A percentile compares a stretch with the other conserved stretches of the same genome.
Conservation (phyloP, 345 rosid genomes). For the Gossypium anomalum region DNA sequence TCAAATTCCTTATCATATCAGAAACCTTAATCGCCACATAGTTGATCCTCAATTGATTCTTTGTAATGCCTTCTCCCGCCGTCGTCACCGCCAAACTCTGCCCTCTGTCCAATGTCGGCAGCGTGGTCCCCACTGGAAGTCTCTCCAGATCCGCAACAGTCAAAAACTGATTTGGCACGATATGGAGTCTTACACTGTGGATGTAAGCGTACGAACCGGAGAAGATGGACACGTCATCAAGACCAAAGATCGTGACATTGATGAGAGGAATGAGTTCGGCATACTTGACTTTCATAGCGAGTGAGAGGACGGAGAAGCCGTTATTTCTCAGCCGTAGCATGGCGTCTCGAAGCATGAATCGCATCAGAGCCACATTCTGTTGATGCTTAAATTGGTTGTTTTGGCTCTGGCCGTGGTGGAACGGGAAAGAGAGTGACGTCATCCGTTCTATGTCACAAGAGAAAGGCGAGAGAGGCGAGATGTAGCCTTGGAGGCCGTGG, state of each 20-base stretch:
- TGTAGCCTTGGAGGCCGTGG: constrained; percentile 60
- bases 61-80: constrained; percentile 17
- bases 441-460: constrained; percentile 56
- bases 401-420: constrained; percentile 14
- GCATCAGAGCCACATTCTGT: constrained; percentile 39
- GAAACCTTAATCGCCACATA: constrained; percentile 47
- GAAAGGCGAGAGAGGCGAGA: constrained; percentile 55
- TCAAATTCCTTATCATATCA: constrained; percentile 45
- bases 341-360: constrained; percentile 57
- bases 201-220: constrained; percentile 45
- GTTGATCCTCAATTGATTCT: constrained; percentile 45
- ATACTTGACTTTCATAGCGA: constrained; percentile 51
- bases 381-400: constrained; percentile 7
- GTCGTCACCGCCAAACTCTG: constrained; percentile 37
- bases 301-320: constrained; percentile 52
- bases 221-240: constrained; percentile 55
- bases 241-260: constrained; percentile 54
- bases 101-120: constrained; percentile 36
- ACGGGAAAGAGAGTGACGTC: constrained; percentile 41
- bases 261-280: constrained; percentile 40
- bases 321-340: constrained; percentile 54
- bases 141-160: constrained; percentile 38
- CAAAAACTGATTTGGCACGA: constrained; percentile 48
- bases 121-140: constrained; percentile 34
- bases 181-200: constrained; percentile 47